Evolutionary conservation across 768 basidiomycete genomes (phyloP), one percentile per base, ranked within the genome.

Genomic region (Termitomyces titanicus): DNA sequence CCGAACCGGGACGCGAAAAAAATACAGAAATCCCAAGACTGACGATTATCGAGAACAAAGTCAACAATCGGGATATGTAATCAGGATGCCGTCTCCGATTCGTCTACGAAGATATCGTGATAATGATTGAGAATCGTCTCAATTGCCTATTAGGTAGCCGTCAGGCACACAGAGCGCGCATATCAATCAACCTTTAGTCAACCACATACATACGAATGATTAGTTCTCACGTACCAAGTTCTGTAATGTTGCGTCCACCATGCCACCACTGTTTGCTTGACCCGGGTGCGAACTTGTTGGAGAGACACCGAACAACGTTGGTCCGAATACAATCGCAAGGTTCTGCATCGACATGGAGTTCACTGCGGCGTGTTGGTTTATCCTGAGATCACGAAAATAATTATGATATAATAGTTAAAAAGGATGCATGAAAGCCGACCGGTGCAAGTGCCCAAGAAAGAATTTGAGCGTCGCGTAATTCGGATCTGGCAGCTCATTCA

Each of bases 401-500:
- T 44, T 17, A 52, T 37, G 46, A 25, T 52, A 31, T n/a, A 39
- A 27, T 20, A 46, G 51, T 48, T 5, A 25, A 2, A 42, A 35
- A 25, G n/a, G 31, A n/a, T 5, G 22, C 15, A 17, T 33, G 20
- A 12, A 31, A 37, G 31, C 83, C 54, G 61, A 96, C 95, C 81
- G 85, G 72, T 98, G 81, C 58, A 99, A 75, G 73, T 99, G 97
- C 12, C 92, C 94, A 78, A 99, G 79, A 70, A 98, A 89, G 70
- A 82, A 97, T 68, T 98, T 98, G 48, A 98, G 78, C 1, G 96
- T 96, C 1, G 97, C 92, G 65, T 99, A 99, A 70, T 98, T 98
- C n/a, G 97, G 83, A 72, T 99, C 97, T 12, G 97, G 96, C 51
- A 99, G 79, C 61, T 98, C 96, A 64, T 99, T 99, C 44, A 99